Conservation (phyloP, 2,329 filamentous ascomycete species). For the Paramyrothecium roridum region DNA sequence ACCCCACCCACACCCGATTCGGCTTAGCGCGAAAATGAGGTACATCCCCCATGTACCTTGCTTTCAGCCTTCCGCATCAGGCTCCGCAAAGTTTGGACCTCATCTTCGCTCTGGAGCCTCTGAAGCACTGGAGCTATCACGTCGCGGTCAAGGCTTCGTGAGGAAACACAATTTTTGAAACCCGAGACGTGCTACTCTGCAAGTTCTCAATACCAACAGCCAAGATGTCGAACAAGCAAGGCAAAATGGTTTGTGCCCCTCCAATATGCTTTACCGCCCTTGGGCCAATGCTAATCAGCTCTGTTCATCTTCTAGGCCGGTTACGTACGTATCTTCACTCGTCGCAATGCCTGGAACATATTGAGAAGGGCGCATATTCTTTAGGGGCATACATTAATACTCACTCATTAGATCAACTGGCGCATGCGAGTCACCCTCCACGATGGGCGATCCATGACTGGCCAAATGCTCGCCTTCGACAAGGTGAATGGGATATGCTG, state of each 20-base stretch:
- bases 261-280: conserved; percentile 31
- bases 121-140: conserved; percentile 33
- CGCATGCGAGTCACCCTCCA: conserved; percentile 96
- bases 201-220: conserved; percentile 18
- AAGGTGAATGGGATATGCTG: conserved; percentile 57
- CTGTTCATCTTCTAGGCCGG: conserved; percentile 55
- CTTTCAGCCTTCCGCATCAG: conserved; percentile 35
- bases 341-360: conserved; percentile 7
- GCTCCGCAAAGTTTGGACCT: conserved; percentile 43
- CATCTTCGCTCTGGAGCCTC: conserved; percentile 40
- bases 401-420: conserved; percentile 82
- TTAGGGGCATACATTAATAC: neutral
- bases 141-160: conserved; percentile 35
- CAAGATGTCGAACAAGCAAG: conserved; percentile 72
- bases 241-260: conserved; percentile 87
- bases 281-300: conserved; percentile 59
- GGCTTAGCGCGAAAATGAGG: conserved; percentile 20
- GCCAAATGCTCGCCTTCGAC: conserved; percentile 97
- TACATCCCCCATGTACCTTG: conserved; percentile 30
- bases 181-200: conserved; percentile 23
- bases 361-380: neutral
- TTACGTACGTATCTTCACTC: conserved; percentile 57
- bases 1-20: neutral
- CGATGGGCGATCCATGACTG: conserved; percentile 94
- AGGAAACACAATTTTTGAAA: conserved; percentile 41